A percentile compares a stretch with the other conserved stretches of the same genome.
phyloP scores from a whole-genome alignment of 805 yeast species.

The Nakazawaea populi region DNA sequence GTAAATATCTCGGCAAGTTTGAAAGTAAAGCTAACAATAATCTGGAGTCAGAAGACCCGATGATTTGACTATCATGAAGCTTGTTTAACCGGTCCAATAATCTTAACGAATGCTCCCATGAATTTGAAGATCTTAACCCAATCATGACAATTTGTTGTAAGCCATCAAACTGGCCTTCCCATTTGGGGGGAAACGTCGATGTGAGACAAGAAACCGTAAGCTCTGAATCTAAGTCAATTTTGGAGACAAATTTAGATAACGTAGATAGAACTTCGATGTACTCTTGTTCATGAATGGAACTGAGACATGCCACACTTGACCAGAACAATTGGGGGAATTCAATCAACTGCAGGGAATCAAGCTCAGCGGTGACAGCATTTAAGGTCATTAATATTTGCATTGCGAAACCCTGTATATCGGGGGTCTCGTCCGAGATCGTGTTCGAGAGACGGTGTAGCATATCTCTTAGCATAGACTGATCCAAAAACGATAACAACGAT shows the following conservation, averaged over 20 bases:
- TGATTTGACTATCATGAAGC: slow-evolving; percentile 65
- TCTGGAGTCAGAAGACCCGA: slow-evolving; percentile 67
- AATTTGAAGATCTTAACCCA: slow-evolving; percentile 76
- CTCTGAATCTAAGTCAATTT: slow-evolving; percentile 79
- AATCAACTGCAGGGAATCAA: slow-evolving; percentile 70
- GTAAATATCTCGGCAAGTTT: slow-evolving; percentile 78
- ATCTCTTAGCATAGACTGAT: slow-evolving; percentile 84
- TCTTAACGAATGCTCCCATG: slow-evolving; percentile 72
- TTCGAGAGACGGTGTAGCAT: slow-evolving; percentile 91
- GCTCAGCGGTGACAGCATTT: slow-evolving; percentile 85
- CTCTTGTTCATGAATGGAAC: slow-evolving; percentile 88
- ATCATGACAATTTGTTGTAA: slow-evolving; percentile 71
- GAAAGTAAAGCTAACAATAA: slow-evolving; percentile 67
- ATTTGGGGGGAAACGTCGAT: slow-evolving; percentile 85
- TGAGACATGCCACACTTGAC: slow-evolving; percentile 89
- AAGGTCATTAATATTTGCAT: slow-evolving; percentile 96
- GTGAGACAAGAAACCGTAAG: slow-evolving; percentile 80
- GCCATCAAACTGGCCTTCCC: slow-evolving; percentile 95
- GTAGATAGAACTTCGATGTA: slow-evolving; percentile 84
- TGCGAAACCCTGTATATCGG: slow-evolving; percentile 92
- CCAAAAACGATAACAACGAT: slow-evolving; percentile 72
- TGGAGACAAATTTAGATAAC: slow-evolving; percentile 74
- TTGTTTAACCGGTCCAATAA: slow-evolving; percentile 67
- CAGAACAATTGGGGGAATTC: slow-evolving; percentile 93
- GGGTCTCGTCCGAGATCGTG: slow-evolving; percentile 83